Base-by-base conservation (phyloP, 352 stramenopile species). In the Pilasporangium apinafurcum region DNA sequence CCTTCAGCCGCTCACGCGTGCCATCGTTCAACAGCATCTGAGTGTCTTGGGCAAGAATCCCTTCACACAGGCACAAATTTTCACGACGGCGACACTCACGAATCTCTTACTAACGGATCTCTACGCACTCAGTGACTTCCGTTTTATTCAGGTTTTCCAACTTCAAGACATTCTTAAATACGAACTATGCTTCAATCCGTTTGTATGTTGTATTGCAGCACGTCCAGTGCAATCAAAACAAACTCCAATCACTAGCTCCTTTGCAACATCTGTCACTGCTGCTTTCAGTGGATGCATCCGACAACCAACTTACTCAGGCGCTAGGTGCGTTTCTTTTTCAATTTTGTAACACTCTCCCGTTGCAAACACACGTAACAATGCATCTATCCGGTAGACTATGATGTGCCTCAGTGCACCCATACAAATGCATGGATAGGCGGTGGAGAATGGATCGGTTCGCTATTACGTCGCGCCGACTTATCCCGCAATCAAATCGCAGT, bases 141-240 rank as follows among this genome's bases (percentile, higher is more conserved):
- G 55, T 2, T 59, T 81, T 34, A 47, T 87, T 10, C 74, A 89
- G 70, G 76, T 86, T 35, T n/a, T n/a, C n/a, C n/a, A n/a, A n/a
- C n/a, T n/a, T n/a, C n/a, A n/a, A n/a, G n/a, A n/a, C n/a, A n/a
- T n/a, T n/a, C n/a, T n/a, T n/a, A n/a, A n/a, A n/a, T n/a, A n/a
- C n/a, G n/a, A n/a, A n/a, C n/a, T n/a, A n/a, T n/a, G n/a, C n/a
- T n/a, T n/a, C n/a, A n/a, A n/a, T n/a, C n/a, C n/a, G n/a, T n/a
- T n/a, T n/a, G n/a, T n/a, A n/a, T 54, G 6, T 8, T 14, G 26
- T 28, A 51, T 36, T n/a, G 6, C 33, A 90, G 79, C 71, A 88
- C 45, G 62, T 87, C 9, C 24, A 62, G 3, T 83, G 72, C 28
- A 64, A 51, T 8, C 31, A 66, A 27, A 88, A 91, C 40, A 36